Evolutionary conservation across 2,329 filamentous ascomycete species (phyloP).

Genomic region (Drechslerella coelobrocha): DNA sequence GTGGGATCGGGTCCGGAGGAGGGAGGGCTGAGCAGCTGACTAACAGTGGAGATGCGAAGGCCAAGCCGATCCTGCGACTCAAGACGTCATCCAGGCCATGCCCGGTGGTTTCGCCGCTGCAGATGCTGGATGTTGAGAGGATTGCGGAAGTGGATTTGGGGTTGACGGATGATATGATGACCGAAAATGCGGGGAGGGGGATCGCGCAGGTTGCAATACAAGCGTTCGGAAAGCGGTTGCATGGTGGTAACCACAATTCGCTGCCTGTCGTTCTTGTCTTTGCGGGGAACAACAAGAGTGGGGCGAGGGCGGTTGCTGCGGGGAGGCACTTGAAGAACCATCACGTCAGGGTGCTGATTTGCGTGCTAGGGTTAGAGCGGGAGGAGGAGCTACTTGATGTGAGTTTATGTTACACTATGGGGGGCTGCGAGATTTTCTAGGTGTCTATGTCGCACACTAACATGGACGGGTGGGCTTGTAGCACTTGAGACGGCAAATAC

Average conservation of each 20-base stretch:
- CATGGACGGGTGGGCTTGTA: neutral
- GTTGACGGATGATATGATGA: constrained; percentile 85
- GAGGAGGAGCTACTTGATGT: constrained; percentile 77
- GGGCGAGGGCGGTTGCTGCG: constrained; percentile 81
- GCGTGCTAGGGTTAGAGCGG: constrained; percentile 82
- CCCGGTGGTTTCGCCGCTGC: constrained; percentile 72
- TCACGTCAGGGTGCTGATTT: constrained; percentile 79
- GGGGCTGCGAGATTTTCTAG: neutral
- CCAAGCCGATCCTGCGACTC: constrained; percentile 35
- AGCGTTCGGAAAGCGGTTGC: constrained; percentile 67
- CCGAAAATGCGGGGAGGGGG: constrained; percentile 86
- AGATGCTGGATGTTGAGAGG: constrained; percentile 92
- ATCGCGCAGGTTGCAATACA: constrained; percentile 82
- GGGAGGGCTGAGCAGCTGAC: constrained; percentile 51
- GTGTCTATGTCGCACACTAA: constrained; percentile 1
- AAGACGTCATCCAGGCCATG: constrained; percentile 61
- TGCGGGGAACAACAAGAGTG: constrained; percentile 94
- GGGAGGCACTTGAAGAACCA: constrained; percentile 86
- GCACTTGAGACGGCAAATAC: constrained; percentile 78
- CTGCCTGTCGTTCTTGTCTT: constrained; percentile 74
- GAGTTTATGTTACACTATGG: neutral
- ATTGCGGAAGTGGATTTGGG: constrained; percentile 87
- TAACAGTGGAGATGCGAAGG: constrained; percentile 53
- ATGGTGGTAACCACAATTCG: constrained; percentile 59
- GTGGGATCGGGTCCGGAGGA: constrained; percentile 32